Conservation (phyloP, 257 asterid species). For the Cordia subcordata region DNA sequence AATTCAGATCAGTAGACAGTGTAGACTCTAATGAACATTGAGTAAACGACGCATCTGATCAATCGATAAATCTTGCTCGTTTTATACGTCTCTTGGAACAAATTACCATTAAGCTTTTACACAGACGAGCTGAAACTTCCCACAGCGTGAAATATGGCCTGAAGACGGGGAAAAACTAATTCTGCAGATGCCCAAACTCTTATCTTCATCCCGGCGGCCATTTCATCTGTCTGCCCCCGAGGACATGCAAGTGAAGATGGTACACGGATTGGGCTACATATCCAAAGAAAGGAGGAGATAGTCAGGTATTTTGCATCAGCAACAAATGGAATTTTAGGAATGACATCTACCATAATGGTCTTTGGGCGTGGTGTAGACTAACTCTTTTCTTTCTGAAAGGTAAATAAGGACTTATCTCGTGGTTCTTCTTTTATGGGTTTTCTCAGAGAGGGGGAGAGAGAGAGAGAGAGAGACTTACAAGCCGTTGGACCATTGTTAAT, state of each 20-base stretch:
- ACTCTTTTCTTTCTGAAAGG: neutral
- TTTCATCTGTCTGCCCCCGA: constrained; percentile 92
- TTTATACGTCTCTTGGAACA: neutral
- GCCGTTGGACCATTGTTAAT: constrained; percentile 82
- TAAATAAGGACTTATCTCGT: too few species aligned
- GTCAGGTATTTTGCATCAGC: neutral
- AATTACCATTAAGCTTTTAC: neutral
- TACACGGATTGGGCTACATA: constrained; percentile 88
- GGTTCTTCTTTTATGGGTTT: too few species aligned
- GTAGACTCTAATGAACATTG: too few species aligned
- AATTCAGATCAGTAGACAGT: too few species aligned
- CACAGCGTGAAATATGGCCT: neutral
- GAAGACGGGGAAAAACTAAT: neutral
- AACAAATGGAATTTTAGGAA: neutral
- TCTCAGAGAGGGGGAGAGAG: neutral
- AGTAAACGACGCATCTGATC: too few species aligned
- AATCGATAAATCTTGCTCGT: neutral
- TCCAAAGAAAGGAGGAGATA: constrained; percentile 4
- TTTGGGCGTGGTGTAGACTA: neutral
- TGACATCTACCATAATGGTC: too few species aligned
- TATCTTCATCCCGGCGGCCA: constrained; percentile 90
- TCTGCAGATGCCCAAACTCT: constrained; percentile 1
- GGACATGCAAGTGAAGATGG: constrained; percentile 96
- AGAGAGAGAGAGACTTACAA: constrained; percentile 33
- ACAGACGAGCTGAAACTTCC: neutral